phyloP scores from a whole-genome alignment of 2,329 filamentous ascomycete species.

The Graphilbum sp. region DNA sequence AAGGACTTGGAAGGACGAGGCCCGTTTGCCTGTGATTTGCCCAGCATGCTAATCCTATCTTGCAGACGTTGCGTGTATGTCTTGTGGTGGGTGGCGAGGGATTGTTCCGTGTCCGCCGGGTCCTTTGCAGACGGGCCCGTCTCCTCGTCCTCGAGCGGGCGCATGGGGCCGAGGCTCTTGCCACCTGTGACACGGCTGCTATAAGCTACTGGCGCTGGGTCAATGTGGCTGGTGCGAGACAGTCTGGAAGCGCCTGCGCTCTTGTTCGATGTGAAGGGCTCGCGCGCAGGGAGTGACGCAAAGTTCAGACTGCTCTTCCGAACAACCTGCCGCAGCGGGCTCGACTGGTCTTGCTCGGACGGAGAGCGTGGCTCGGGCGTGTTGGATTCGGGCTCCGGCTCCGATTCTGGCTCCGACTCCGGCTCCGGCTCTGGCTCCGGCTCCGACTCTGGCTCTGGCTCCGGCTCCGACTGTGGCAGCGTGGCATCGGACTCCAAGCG shows the following conservation, averaged over 20 bases:
- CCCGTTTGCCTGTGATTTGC: conserved; percentile 36
- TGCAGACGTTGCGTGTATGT: conserved; percentile 88
- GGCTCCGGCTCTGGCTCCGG: neutral
- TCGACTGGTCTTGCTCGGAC: conserved; percentile 44
- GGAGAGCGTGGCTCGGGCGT: neutral
- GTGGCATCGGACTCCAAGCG: neutral
- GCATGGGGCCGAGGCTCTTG: conserved; percentile 45
- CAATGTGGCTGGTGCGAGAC: conserved; percentile 65
- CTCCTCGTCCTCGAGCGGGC: conserved; percentile 20
- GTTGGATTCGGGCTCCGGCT: neutral
- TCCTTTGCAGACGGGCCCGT: too few species aligned
- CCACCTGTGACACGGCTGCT: conserved; percentile 58
- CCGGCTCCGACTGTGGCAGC: neutral
- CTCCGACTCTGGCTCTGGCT: neutral
- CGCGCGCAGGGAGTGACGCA: conserved; percentile 77
- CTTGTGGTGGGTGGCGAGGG: conserved; percentile 53
- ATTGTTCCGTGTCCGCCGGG: conserved; percentile 30
- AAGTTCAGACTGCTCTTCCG: conserved; percentile 94
- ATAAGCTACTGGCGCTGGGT: conserved; percentile 54
- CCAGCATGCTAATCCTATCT: conserved; percentile 70
- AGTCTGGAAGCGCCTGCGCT: conserved; percentile 52
- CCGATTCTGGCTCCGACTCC: neutral
- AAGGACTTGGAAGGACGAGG: conserved; percentile 31
- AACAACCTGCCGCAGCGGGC: conserved; percentile 58
- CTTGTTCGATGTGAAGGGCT: conserved; percentile 72